Conservation (phyloP, 345 rosid genomes). For the Melaleuca quinquenervia region DNA sequence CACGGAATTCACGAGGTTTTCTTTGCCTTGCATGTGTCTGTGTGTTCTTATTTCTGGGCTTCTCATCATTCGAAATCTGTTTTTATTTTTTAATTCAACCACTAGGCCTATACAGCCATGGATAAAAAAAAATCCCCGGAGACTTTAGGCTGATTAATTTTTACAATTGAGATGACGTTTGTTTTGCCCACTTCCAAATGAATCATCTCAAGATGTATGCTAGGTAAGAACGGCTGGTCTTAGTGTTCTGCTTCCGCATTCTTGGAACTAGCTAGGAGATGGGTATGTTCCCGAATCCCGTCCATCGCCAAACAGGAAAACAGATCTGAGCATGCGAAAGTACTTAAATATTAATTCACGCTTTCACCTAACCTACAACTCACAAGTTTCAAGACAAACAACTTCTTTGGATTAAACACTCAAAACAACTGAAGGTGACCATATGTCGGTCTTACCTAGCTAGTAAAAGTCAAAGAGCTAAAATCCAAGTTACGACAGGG, state of each 20-base stretch:
- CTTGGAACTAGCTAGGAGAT: neutral
- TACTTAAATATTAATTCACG: no score
- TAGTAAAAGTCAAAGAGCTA: neutral
- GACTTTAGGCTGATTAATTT: neutral
- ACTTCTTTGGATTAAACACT: neutral
- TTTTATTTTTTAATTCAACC: neutral
- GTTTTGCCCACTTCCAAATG: neutral
- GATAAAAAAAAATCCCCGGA: neutral
- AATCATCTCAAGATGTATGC: neutral
- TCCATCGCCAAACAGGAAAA: neutral
- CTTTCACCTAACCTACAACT: no score
- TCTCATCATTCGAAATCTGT: neutral
- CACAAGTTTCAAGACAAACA: neutral
- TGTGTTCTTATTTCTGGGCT: neutral
- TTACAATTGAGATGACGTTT: neutral
- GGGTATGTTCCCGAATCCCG: neutral
- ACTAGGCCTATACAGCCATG: neutral
- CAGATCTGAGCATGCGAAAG: neutral
- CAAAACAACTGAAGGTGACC: neutral
- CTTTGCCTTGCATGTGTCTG: neutral
- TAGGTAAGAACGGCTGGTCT: neutral
- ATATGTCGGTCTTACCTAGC: neutral
- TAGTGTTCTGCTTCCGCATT: neutral
- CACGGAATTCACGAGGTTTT: neutral
- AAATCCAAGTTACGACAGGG: no score